Base-by-base conservation (phyloP, 257 asterid species). In the Nicotiana otophora region DNA sequence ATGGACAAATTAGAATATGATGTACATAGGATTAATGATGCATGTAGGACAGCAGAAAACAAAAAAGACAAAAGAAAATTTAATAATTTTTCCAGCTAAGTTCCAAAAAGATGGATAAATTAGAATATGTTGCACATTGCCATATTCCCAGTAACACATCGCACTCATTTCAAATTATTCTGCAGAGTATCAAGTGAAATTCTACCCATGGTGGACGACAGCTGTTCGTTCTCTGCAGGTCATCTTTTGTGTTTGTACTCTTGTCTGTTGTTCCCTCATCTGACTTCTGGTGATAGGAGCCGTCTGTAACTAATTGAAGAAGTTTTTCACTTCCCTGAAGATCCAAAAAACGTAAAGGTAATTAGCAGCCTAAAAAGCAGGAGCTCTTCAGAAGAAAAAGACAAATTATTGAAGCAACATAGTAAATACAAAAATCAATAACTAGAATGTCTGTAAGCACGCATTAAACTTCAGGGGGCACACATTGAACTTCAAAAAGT, bases 241-340 rank as follows among this genome's bases (percentile, higher is more conserved):
- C 60, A 30, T 65, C 84, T 42, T 85, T 72, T 60, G 81, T 46
- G 68, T 42, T 53, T 75, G 84, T 83, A 20, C 60, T 64, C 68
- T 75, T 88, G 68, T 83, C 86, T 77, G 83, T 85, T 81, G 9
- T 82, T 77, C 87, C 86, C 70, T 57, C 80, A n/a, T 86, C 81
- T 69, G 89, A 81, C 36, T 83, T 74, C 76, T 83, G 88, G 54
- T 63, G 66, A 84, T 75, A 28, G 10, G 96, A 90, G 80, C 86
- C 74, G 80, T 94, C 93, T 62, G 92, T 90, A 81, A 96, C 94
- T 68, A 96, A 85, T 26, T 87, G 88, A 85, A 94, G 92, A 85
- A 96, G 98, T 88, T 91, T 92, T 84, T 92, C 92, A 81, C 99
- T 96, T 77, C 99, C 99, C 99, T 96, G 94, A 70, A 86, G 89